These are phyloP conservation scores for Henckelia pumila DNA, from an alignment of 257 asterid genomes.

Conservation along the genomic window DNA sequence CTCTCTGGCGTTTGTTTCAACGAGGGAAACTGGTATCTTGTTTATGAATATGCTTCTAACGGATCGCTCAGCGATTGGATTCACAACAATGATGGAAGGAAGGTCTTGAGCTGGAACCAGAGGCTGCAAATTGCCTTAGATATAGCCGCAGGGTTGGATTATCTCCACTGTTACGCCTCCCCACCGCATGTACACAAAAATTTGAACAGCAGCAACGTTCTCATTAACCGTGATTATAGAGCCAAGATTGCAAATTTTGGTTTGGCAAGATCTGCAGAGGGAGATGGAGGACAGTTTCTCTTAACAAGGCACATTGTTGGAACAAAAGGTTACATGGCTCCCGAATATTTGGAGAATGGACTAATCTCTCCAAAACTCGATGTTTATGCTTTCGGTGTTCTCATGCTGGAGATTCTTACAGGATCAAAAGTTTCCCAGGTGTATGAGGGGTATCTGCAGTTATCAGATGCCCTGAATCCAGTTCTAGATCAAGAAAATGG, in stretches of 20 bases:
- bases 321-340: slow-evolving; percentile 97
- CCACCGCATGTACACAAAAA: slow-evolving; percentile 87
- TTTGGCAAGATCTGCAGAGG: slow-evolving; percentile 69
- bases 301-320: slow-evolving; percentile 91
- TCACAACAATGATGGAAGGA: slow-evolving; percentile 21
- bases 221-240: slow-evolving; percentile 61
- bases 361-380: slow-evolving; percentile 75
- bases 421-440: slow-evolving; percentile 57
- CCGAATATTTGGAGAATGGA: slow-evolving; percentile 91
- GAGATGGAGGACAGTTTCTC: slow-evolving; percentile 61
- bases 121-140: slow-evolving; percentile 72
- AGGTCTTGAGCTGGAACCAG: slow-evolving; percentile 49
- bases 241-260: slow-evolving; percentile 74
- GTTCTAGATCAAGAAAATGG: slow-evolving; percentile 40
- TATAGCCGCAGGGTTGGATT: slow-evolving; percentile 74
- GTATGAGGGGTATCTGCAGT: slow-evolving; percentile 26
- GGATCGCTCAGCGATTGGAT: slow-evolving; percentile 69
- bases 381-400: slow-evolving; percentile 81
- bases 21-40: slow-evolving; percentile 78
- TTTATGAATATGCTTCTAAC: slow-evolving; percentile 74
- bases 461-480: slow-evolving; percentile 40
- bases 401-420: slow-evolving; percentile 72
- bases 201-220: slow-evolving; percentile 59
- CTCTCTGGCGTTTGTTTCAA: slow-evolving; percentile 78
- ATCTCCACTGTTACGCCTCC: slow-evolving; percentile 74